Base-by-base conservation (phyloP, 768 basidiomycete species). In the Mycena galopus region DNA sequence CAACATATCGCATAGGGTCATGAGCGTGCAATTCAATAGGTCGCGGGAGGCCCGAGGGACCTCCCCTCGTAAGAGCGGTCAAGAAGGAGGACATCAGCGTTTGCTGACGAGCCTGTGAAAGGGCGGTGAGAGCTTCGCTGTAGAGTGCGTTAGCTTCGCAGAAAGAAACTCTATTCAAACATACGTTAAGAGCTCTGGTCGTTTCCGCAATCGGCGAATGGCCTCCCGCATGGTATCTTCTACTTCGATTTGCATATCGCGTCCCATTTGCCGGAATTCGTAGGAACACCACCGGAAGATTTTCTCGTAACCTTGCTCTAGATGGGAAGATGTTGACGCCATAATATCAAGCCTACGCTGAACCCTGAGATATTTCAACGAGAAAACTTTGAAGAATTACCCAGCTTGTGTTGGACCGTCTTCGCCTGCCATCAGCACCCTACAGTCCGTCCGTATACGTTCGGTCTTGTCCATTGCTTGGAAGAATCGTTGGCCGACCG, bases 11-110 rank as follows among this genome's bases (percentile, higher is more conserved):
- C 75, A 96, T 88, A 0, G 98, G 97, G 79, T 99, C 98, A 77
- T 99, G 98, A 0, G 98, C 98, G 78, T 99, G 98, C 4, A 99
- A 86, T 80, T 99, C 98, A 73, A 99, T 99, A 0, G 97, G 96
- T 7, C 97, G 89, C 14, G 97, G 95, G 9, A 93, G 84, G 50
- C 94, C 95, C 47, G 91, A 93, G 1, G 91, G 94, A 2, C 94
- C 94, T 8, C 97, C 96, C 16, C 94, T 89, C 0, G 96, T 98
- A 11, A 99, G 85, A 0, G 97, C 96, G 17, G 92, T 89, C 50
- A 96, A 87, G 84, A 99, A 98, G 4, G 91, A 84, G n/a, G 89
- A 88, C 11, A 96, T 89, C 1, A 98, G 87, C 0, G 94, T 91
- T 0, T 90, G 83, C 78, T 96, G 95, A 21, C 96, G 94, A 0